These are phyloP conservation scores for Cladosporium austrohemisphaericum DNA, from an alignment of 2,329 filamentous ascomycete genomes.

Conservation along the genomic window DNA sequence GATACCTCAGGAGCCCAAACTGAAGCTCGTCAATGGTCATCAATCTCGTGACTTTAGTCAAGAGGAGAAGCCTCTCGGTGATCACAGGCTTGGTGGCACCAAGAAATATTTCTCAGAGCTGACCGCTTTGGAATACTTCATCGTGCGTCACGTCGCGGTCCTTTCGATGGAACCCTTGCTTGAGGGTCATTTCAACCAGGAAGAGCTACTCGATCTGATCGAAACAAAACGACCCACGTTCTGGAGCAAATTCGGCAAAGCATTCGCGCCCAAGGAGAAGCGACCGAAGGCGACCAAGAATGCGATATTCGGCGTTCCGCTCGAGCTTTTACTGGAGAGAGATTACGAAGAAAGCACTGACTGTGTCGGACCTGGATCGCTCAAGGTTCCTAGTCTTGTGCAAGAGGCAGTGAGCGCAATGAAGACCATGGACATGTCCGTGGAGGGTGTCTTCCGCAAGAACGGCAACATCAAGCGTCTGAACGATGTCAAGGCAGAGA, in stretches of 20 bases:
- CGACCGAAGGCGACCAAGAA: conserved; percentile 84
- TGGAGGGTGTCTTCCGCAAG: conserved; percentile 97
- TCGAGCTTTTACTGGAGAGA: conserved; percentile 85
- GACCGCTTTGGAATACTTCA: conserved; percentile 93
- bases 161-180: conserved; percentile 91
- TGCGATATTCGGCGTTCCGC: conserved; percentile 83
- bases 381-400: conserved; percentile 90
- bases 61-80: conserved; percentile 35
- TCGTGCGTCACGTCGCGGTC: conserved; percentile 90
- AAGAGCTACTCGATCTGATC: conserved; percentile 87
- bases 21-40: conserved; percentile 66
- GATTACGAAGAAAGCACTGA: conserved; percentile 98
- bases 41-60: conserved; percentile 65
- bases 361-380: conserved; percentile 84
- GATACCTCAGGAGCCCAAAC: conserved; percentile 62
- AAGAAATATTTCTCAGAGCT: conserved; percentile 95
- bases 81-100: conserved; percentile 50
- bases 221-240: conserved; percentile 91
- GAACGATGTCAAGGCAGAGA: conserved; percentile 77
- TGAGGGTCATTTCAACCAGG: conserved; percentile 85
- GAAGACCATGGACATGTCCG: conserved; percentile 98
- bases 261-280: conserved; percentile 62
- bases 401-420: conserved; percentile 92
- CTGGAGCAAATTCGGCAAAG: conserved; percentile 97
- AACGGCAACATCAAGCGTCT: conserved; percentile 97